Evolutionary conservation across 208 protist species (phyloP), one percentile per base, ranked within the genome.

Genomic region (Angomonas ambiguus): DNA sequence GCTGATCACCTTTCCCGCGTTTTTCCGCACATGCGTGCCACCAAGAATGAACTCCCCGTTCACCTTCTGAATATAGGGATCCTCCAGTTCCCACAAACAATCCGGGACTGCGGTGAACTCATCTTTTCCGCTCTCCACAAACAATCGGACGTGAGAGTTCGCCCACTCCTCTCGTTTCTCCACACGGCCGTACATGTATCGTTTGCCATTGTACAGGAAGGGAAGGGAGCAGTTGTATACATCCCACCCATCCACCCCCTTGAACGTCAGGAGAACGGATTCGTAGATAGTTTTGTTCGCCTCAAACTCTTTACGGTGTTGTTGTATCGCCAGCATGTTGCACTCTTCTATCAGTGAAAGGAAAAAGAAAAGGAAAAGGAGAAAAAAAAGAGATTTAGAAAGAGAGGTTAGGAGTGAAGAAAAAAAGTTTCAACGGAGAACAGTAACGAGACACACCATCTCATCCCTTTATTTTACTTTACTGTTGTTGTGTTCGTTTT

Each of bases 201-300:
- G 25, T 56, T 65, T 69, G 16, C 77, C 72, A 32, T 79, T 76
- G 68, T 69, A 79, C 41, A 38, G 11, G 49, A 82, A 79, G 6
- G 60, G 70, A 10, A 75, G 62, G 33, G 68, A 79, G 72, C 72
- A 78, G 69, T 82, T 82, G 72, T 79, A 79, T 33, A 82, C 77
- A 34, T 82, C 77, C 25, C 61, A 60, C 1, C 72, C 69, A 13
- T 82, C 69, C 0, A 82, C 64, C 6, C 77, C 77, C 28, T 82
- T 71, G 62, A 82, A 82, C 0, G 63, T 77, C 53, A 78, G 58
- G 2, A 79, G 53, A 0, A 65, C 62, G 0, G 57, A 72, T n/a
- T 82, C 72, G 49, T 82, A 79, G 35, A 82, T 69, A 1, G 1
- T n/a, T 42, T 63, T 70, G 34, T 42, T 62, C 22, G 0, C 28